These are phyloP conservation scores for Alternaria gaisen DNA, from an alignment of 2,329 filamentous ascomycete species.

Conservation along the genomic window DNA sequence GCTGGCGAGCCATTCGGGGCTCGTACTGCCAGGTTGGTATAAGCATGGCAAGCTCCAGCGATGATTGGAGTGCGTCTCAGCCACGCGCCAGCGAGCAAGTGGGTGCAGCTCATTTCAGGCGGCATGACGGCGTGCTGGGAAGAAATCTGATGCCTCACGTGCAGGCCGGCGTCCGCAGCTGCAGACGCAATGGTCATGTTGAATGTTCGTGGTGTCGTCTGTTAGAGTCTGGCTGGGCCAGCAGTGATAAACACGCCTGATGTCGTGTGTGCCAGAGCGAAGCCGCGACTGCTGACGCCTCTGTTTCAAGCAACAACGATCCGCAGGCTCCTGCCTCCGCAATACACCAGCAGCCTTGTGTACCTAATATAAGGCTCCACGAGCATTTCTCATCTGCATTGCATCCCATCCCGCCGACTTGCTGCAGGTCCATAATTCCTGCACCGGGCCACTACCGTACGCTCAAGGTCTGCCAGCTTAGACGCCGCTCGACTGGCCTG, in stretches of 20 bases:
- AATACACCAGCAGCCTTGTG: constrained; percentile 20
- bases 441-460: constrained; percentile 11
- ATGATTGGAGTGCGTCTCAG: constrained; percentile 28
- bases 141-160: constrained; percentile 35
- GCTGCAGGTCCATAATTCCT: constrained; percentile 24
- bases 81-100: constrained; percentile 36
- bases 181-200: constrained; percentile 16
- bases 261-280: constrained; percentile 3
- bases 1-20: background rate
- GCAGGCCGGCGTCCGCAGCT: constrained; percentile 27
- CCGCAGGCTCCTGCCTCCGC: constrained; percentile 21
- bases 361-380: constrained; percentile 17
- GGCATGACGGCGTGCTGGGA: constrained; percentile 30
- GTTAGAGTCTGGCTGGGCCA: background rate
- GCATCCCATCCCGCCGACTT: constrained; percentile 3
- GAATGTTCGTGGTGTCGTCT: constrained; percentile 1
- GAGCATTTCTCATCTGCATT: constrained; percentile 14
- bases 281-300: constrained; percentile 36
- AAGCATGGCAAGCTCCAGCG: constrained; percentile 9
- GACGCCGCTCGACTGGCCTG: constrained; percentile 9
- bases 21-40: constrained; percentile 6
- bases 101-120: constrained; percentile 23
- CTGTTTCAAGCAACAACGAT: constrained; percentile 28
- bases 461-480: constrained; percentile 8
- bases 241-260: background rate